Base-by-base conservation (phyloP, 768 basidiomycete genomes). In the Boletus rubropictus region DNA sequence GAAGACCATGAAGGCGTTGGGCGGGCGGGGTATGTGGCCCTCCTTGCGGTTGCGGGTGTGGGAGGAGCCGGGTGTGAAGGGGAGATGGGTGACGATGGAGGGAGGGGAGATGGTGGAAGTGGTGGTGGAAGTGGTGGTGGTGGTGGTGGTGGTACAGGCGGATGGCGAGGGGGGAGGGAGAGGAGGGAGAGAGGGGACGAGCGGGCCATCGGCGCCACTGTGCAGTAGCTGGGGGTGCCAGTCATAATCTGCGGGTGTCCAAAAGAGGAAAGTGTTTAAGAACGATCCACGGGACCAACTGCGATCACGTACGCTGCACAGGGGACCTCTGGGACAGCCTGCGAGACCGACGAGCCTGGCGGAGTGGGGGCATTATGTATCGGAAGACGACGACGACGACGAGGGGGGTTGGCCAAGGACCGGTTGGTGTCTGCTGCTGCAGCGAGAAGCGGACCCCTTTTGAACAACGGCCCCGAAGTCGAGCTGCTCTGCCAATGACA, bases 1-100 rank as follows among this genome's bases (percentile, higher is more conserved):
- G 62, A 79, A 91, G 50, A 90, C 70, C 67, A 91, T 89, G 73
- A 91, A 94, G 9, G 89, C 84, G 59, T 93, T 94, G 46, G 85
- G 76, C 2, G 90, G 90, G 12, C 89, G 81, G 27, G 81, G 81
- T 31, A 90, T 77, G 60, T 81, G 81, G 29, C 71, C 72, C 9
- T 59, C 66, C 58, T 62, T 66, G 58, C 65, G 67, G 53, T 67
- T 71, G 46, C 71, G 69, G 0, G 62, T 63, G 45, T 75, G 74
- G 7, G 74, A 69, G n/a, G 69, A 62, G 25, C 68, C 66, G 18
- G 61, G 61, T 2, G 53, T 24, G 42, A 61, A 59, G 3, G 59
- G 53, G 38, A 62, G 54, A 42, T 68, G 62, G 7, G 64, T 63
- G 43, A 54, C 9, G 25, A 60, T 4, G 42, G 54, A 9, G 7